phyloP scores from a whole-genome alignment of 139 green algal genomes.

The Volvox africanus region DNA sequence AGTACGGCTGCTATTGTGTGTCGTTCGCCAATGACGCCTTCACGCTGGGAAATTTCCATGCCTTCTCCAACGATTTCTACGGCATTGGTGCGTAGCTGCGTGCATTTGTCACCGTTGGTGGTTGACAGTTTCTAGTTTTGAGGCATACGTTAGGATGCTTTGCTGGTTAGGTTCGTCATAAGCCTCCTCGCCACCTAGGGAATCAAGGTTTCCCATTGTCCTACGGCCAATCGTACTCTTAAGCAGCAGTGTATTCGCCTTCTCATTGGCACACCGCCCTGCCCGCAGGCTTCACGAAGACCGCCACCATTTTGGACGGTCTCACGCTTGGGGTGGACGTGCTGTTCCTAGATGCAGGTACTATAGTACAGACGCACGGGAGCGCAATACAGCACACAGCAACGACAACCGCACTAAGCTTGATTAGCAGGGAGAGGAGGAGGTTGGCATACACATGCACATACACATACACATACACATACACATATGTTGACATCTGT shows the following conservation, averaged over 20 bases:
- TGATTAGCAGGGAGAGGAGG: too few species aligned
- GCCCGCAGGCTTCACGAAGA: constrained; percentile 39
- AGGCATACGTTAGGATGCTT: too few species aligned
- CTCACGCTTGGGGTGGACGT: constrained; percentile 37
- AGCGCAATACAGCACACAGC: too few species aligned
- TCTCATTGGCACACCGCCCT: neutral
- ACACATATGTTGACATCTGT: too few species aligned
- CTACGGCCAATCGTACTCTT: too few species aligned
- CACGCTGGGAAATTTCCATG: constrained; percentile 38
- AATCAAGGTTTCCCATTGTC: too few species aligned
- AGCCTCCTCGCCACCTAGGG: too few species aligned
- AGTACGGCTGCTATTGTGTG: constrained; percentile 23
- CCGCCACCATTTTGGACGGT: constrained; percentile 37
- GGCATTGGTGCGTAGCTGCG: constrained; percentile 16
- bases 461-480: too few species aligned
- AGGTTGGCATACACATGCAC: too few species aligned
- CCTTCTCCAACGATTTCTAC: constrained; percentile 40
- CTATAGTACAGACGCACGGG: neutral
- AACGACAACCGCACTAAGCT: too few species aligned
- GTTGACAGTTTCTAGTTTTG: too few species aligned
- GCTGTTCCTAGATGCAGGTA: constrained; percentile 45
- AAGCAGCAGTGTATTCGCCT: neutral
- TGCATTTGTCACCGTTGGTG: neutral
- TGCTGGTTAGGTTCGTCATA: too few species aligned
- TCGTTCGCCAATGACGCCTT: constrained; percentile 9